These are phyloP conservation scores for Colletotrichum echinochloae DNA, from an alignment of 2,329 filamentous ascomycete species.

Conservation along the genomic window DNA sequence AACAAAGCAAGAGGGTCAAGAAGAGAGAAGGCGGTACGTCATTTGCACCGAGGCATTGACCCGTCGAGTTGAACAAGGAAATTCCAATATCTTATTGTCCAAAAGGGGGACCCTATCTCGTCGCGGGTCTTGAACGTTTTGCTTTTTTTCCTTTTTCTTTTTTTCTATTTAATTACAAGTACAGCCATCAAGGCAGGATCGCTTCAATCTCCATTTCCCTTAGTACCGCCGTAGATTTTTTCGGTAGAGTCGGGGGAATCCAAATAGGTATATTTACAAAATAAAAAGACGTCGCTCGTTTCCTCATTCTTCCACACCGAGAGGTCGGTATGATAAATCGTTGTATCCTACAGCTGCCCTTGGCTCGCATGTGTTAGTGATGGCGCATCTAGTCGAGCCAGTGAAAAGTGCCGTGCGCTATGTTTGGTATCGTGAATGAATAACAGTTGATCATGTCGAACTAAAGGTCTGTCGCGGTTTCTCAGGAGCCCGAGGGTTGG, in stretches of 20 bases:
- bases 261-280: conserved; percentile 14
- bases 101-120: conserved; percentile 6
- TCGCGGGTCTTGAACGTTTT: conserved; percentile 6
- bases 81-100: conserved; percentile 7
- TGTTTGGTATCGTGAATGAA: conserved; percentile 9
- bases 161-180: conserved; percentile 32
- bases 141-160: conserved; percentile 6
- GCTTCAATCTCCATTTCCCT: conserved; percentile 27
- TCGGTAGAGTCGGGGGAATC: neutral
- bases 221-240: conserved; percentile 30
- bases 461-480: neutral
- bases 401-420: conserved; percentile 16
- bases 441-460: conserved; percentile 9
- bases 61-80: conserved; percentile 3
- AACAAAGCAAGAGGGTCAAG: neutral
- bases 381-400: conserved; percentile 13
- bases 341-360: conserved; percentile 1
- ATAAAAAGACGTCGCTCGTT: conserved; percentile 26
- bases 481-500: neutral
- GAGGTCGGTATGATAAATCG: conserved; percentile 1
- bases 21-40: neutral
- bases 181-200: conserved; percentile 22
- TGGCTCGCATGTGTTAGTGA: neutral
- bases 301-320: conserved; percentile 4
- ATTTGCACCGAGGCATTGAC: neutral